Conservation (phyloP, 2,329 filamentous ascomycete genomes). For the Dactylellina haptotyla region DNA sequence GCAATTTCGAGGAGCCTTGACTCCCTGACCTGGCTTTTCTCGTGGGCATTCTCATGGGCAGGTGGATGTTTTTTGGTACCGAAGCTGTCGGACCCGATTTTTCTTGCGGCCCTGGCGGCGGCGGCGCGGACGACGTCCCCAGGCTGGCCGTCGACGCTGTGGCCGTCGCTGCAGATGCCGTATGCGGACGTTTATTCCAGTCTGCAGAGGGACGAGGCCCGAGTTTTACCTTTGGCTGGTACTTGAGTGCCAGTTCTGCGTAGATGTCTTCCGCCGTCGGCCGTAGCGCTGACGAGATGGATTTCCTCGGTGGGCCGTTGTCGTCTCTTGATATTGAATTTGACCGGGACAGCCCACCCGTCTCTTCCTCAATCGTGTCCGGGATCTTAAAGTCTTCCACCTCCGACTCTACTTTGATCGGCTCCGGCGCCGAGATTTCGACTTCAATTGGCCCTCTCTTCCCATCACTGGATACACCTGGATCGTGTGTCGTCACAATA, state of each 20-base stretch:
- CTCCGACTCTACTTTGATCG: constrained; percentile 44
- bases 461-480: constrained; percentile 55
- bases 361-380: constrained; percentile 35
- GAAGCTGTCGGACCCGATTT: constrained; percentile 78
- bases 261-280: constrained; percentile 64
- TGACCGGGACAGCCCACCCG: constrained; percentile 17
- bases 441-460: constrained; percentile 52
- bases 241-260: constrained; percentile 60
- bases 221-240: constrained; percentile 85
- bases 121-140: constrained; percentile 65
- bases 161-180: constrained; percentile 64
- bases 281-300: constrained; percentile 61
- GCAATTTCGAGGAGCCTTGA: constrained; percentile 60
- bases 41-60: constrained; percentile 70
- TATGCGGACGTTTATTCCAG: constrained; percentile 71
- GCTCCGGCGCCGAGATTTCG: constrained; percentile 51
- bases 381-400: constrained; percentile 35
- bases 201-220: constrained; percentile 80
- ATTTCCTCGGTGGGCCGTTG: constrained; percentile 55
- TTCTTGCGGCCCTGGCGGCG: constrained; percentile 45
- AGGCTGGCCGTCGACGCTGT: constrained; percentile 62
- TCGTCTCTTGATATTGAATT: constrained; percentile 29
- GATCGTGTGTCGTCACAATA: constrained; percentile 58
- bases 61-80: constrained; percentile 76
- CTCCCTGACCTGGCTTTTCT: constrained; percentile 66